phyloP scores from a whole-genome alignment of 2,329 filamentous ascomycete species.

The Ophiocordyceps camponoti-leonardi region DNA sequence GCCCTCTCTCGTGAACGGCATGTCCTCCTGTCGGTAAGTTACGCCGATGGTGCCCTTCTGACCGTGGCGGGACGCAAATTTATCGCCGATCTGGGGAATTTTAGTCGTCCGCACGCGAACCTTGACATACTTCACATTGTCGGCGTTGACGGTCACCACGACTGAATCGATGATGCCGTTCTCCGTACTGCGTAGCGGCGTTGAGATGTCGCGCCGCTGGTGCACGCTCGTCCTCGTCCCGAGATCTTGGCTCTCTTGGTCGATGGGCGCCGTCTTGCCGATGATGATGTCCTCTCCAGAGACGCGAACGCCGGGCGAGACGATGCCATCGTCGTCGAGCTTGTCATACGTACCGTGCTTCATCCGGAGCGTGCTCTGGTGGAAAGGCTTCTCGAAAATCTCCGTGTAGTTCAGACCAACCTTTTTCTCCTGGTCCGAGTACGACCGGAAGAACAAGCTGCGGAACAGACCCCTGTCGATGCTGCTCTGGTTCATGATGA shows the following conservation, averaged over 20 bases:
- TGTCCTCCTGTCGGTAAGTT: conserved; percentile 92
- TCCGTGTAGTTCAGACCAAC: conserved; percentile 88
- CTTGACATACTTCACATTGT: conserved; percentile 91
- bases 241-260: conserved; percentile 81
- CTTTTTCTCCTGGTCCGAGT: conserved; percentile 92
- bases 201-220: conserved; percentile 89
- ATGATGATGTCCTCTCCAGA: conserved; percentile 98
- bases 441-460: conserved; percentile 93
- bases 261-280: conserved; percentile 91
- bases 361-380: conserved; percentile 72
- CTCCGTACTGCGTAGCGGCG: conserved; percentile 84
- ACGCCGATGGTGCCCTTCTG: conserved; percentile 99
- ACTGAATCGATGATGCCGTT: conserved; percentile 94
- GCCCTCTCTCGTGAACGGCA: conserved; percentile 91
- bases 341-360: conserved; percentile 97
- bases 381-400: conserved; percentile 86
- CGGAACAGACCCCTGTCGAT: conserved; percentile 96
- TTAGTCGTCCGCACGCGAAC: conserved; percentile 95
- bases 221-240: conserved; percentile 82
- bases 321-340: conserved; percentile 88
- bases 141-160: conserved; percentile 82
- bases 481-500: conserved; percentile 99
- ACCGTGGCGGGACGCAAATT: conserved; percentile 97
- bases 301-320: conserved; percentile 84
- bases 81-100: conserved; percentile 95